Percentiles rank a stretch among this genome's conserved stretches.
These are phyloP conservation scores for Volvox africanus DNA, from an alignment of 139 green algal species.

Conservation along the genomic window DNA sequence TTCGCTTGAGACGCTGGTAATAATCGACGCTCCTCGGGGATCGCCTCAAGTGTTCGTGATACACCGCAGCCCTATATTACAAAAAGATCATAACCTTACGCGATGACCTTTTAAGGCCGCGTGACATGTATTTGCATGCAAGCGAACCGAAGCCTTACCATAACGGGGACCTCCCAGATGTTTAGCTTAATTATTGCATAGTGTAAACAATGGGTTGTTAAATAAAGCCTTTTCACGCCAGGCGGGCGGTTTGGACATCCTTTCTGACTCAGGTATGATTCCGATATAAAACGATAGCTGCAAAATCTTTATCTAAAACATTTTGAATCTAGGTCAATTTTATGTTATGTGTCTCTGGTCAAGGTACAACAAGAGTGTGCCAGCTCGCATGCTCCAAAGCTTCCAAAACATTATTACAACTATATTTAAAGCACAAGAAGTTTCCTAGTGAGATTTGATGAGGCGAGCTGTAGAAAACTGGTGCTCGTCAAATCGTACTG, in stretches of 20 bases:
- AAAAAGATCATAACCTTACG: neutral
- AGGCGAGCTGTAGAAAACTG: too few relatives aligned
- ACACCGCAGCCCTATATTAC: slow-evolving; percentile 5
- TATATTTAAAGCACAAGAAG: too few relatives aligned
- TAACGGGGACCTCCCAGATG: neutral
- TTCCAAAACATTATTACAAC: too few relatives aligned
- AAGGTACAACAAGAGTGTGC: too few relatives aligned
- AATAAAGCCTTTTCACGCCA: neutral
- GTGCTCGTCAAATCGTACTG: too few relatives aligned
- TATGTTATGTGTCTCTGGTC: too few relatives aligned
- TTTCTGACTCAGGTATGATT: neutral
- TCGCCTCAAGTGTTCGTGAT: neutral
- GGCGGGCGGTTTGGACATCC: neutral
- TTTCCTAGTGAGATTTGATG: too few relatives aligned
- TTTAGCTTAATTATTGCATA: neutral
- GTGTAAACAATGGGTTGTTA: neutral
- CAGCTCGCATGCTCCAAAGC: too few relatives aligned
- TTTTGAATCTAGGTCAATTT: too few relatives aligned
- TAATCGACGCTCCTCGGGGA: neutral
- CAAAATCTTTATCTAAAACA: too few relatives aligned
- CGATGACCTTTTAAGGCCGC: neutral
- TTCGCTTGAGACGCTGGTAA: neutral
- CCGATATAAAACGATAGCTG: too few relatives aligned
- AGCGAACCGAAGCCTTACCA: neutral
- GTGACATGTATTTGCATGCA: neutral